A percentile compares a stretch with the other conserved stretches of the same genome.
These are phyloP conservation scores for Mycosphaerelloides madeirae DNA, from an alignment of 2,329 filamentous ascomycete species.

Conservation along the genomic window DNA sequence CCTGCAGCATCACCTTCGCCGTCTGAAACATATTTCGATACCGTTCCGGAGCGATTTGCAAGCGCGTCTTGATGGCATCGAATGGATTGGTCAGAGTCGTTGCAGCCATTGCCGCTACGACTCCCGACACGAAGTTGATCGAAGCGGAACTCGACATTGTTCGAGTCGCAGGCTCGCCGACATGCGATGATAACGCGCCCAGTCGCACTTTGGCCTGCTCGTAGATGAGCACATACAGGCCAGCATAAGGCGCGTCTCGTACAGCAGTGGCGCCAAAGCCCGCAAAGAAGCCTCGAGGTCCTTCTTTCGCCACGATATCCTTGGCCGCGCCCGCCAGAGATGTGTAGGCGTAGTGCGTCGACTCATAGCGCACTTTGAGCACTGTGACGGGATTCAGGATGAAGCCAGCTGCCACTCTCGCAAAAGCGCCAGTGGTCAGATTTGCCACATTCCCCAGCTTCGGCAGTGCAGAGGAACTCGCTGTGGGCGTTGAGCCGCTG, in stretches of 20 bases:
- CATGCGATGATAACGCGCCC: conserved; percentile 29
- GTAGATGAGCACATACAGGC: conserved; percentile 90
- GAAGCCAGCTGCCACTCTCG: conserved; percentile 81
- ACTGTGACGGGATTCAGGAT: conserved; percentile 94
- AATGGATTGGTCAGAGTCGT: conserved; percentile 93
- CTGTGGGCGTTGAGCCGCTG: conserved; percentile 2
- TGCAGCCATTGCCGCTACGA: conserved; percentile 73
- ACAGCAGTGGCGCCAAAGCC: conserved; percentile 92
- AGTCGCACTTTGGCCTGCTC: conserved; percentile 72
- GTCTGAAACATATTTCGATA: conserved; percentile 83
- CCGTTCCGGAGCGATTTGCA: conserved; percentile 78
- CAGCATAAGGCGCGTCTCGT: conserved; percentile 93
- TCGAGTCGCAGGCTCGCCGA: conserved; percentile 10
- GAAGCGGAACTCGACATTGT: conserved; percentile 48
- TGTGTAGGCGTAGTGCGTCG: conserved; percentile 75
- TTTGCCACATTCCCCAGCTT: conserved; percentile 81
- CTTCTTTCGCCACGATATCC: conserved; percentile 70
- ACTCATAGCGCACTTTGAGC: conserved; percentile 94
- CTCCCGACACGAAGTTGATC: conserved; percentile 82
- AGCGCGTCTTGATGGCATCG: conserved; percentile 89
- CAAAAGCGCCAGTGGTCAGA: conserved; percentile 74
- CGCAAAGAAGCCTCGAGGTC: conserved; percentile 79
- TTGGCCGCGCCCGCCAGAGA: conserved; percentile 67
- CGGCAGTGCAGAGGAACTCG: conserved; percentile 66
- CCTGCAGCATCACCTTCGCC: conserved; percentile 67